Base-by-base conservation (phyloP, 257 asterid species). In the Ocimum tenuiflorum region DNA sequence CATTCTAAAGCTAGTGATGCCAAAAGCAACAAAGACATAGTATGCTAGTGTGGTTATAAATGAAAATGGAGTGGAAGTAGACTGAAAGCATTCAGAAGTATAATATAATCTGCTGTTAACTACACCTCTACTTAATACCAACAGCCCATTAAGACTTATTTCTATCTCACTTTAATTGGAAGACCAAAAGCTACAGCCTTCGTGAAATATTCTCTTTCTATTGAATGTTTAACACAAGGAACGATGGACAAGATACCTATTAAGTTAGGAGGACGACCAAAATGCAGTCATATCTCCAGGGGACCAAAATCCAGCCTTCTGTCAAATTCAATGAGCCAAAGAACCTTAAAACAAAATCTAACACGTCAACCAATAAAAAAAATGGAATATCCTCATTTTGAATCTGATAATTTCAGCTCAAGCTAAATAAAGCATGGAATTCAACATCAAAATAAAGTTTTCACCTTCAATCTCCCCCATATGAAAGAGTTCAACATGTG, bases 241-340 rank as follows among this genome's bases (percentile, higher is more conserved):
- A 36, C 10, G 8, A 36, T 11, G 6, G 10, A 36, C 10, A 7
- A 0, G 10, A 7, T 6, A 9, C 10, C 10, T 36, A 36, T 24
- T 23, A 63, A 48, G 35, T 73, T 55, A 68, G 24, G 70, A 67
- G 56, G 76, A 55, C 31, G 77, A 77, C 51, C 12, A 63, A 61
- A 55, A 49, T 49, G 65, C 62, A 61, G 67, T 46, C n/a, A 23
- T n/a, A 35, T 48, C 74, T 39, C 55, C 81, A 45, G 61, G 79
- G 75, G 74, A 64, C 65, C 81, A 68, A 63, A 74, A 67, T 53
- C 74, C 77, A 85, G 42, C 76, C 78, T 80, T 95, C 97, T 82
- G 95, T 76, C 83, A 86, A 77, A 84, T 79, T 74, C 84, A 81
- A 78, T 77, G 60, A 82, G 75, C 78, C 54, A 60, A 9, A 42